Evolutionary conservation across 2,329 filamentous ascomycete species (phyloP).

Genomic region (Cercospora sp.): DNA sequence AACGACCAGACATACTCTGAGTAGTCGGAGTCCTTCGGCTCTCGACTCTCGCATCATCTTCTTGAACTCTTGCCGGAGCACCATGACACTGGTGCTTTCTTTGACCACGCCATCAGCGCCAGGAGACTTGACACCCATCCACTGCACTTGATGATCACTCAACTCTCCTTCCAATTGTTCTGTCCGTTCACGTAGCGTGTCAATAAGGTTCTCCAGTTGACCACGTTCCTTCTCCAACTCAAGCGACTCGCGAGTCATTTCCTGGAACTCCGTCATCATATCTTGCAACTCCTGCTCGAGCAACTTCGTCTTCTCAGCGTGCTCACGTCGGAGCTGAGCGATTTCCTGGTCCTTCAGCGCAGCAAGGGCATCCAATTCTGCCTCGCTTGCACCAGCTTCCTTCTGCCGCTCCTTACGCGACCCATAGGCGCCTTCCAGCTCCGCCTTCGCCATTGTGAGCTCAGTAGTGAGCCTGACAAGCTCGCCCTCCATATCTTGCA

Average conservation of each 20-base stretch:
- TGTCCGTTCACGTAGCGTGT: constrained; percentile 62
- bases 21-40: constrained; percentile 62
- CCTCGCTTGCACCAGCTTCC: constrained; percentile 63
- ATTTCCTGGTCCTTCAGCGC: constrained; percentile 49
- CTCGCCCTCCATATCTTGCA: constrained; percentile 57
- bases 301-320: constrained; percentile 39
- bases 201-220: constrained; percentile 62
- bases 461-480: constrained; percentile 69
- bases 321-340: constrained; percentile 38
- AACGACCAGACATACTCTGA: constrained; percentile 57
- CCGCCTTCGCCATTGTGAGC: constrained; percentile 84
- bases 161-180: constrained; percentile 65
- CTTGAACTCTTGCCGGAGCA: constrained; percentile 73
- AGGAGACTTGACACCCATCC: constrained; percentile 62
- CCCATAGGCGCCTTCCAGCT: constrained; percentile 93
- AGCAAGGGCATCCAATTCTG: constrained; percentile 44
- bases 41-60: constrained; percentile 77
- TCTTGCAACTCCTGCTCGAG: constrained; percentile 67
- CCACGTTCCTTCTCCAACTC: constrained; percentile 72
- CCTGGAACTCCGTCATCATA: constrained; percentile 69
- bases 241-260: constrained; percentile 67
- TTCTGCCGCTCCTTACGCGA: constrained; percentile 67
- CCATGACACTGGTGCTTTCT: constrained; percentile 66
- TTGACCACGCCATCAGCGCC: constrained; percentile 35
- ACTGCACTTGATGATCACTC: constrained; percentile 66